These are phyloP conservation scores for Penicillium cinerascens DNA, from an alignment of 495 filamentous ascomycete species.

Conservation along the genomic window DNA sequence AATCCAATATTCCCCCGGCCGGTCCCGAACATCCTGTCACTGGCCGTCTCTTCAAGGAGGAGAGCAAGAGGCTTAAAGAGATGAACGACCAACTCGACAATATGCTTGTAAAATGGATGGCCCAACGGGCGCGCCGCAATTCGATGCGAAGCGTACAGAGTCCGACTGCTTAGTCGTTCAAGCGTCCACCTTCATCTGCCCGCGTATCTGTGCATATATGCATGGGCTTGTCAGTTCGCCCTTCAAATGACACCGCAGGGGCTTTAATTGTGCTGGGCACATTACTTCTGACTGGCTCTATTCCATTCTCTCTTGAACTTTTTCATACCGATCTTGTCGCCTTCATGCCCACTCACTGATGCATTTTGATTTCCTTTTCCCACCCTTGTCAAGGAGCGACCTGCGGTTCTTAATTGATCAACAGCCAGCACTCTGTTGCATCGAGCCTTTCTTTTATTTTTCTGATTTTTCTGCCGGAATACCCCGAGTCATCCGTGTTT, in stretches of 20 bases:
- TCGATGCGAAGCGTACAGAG: slow-evolving; percentile 13
- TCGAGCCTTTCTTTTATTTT: slow-evolving; percentile 5
- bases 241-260: slow-evolving; percentile 1
- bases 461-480: slow-evolving; percentile 17
- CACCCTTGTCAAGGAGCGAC: slow-evolving; percentile 8
- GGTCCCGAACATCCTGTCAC: slow-evolving; percentile 81
- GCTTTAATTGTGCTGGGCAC: slow-evolving; percentile 23
- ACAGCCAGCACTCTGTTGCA: slow-evolving; percentile 16
- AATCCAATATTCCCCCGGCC: slow-evolving; percentile 70
- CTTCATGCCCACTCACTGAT: slow-evolving; percentile 5
- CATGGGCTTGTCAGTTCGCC: slow-evolving; percentile 3
- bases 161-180: slow-evolving; percentile 13
- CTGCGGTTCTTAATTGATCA: slow-evolving; percentile 7
- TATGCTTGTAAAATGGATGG: slow-evolving; percentile 79
- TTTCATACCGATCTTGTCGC: slow-evolving; percentile 1
- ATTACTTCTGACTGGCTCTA: slow-evolving; percentile 14
- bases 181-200: slow-evolving; percentile 6
- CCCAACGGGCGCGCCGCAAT: slow-evolving; percentile 46
- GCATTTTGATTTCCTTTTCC: slow-evolving; percentile 5
- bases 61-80: slow-evolving; percentile 75
- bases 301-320: slow-evolving; percentile 10
- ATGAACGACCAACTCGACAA: slow-evolving; percentile 82
- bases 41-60: slow-evolving; percentile 74
- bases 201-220: slow-evolving; percentile 16
- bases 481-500: slow-evolving; percentile 25